phyloP scores from a whole-genome alignment of 83 land plant species.

The Picea engelmannii region DNA sequence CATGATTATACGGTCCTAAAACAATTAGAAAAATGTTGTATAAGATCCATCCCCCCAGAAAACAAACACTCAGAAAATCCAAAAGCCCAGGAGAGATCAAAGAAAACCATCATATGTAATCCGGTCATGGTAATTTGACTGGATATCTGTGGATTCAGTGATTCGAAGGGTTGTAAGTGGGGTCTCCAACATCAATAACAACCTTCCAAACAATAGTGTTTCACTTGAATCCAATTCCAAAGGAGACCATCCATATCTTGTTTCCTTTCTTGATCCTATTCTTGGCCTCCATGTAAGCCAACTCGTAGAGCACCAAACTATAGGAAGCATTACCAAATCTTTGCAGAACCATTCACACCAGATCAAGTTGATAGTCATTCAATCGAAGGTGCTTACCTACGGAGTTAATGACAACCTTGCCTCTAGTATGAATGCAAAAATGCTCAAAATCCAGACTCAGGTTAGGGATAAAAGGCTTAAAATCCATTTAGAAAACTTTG shows the following conservation, averaged over 20 bases:
- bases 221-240: slow-evolving; percentile 54
- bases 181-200: background rate
- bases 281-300: slow-evolving; percentile 55
- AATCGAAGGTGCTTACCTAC: slow-evolving; percentile 20
- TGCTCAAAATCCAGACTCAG: slow-evolving; percentile 39
- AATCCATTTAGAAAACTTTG: slow-evolving; percentile 12
- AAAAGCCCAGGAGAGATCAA: too few relatives aligned
- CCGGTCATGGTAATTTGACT: background rate
- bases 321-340: slow-evolving; percentile 57
- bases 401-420: slow-evolving; percentile 50
- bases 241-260: slow-evolving; percentile 40
- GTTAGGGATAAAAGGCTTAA: slow-evolving; percentile 44
- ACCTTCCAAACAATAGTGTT: slow-evolving; percentile 36
- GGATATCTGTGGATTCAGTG: slow-evolving; percentile 54
- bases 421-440: slow-evolving; percentile 56
- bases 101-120: too few relatives aligned
- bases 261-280: slow-evolving; percentile 37
- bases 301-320: slow-evolving; percentile 45
- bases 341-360: slow-evolving; percentile 46
- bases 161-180: slow-evolving; percentile 32
- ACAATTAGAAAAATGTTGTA: too few relatives aligned
- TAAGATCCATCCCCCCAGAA: too few relatives aligned
- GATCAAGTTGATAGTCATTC: slow-evolving; percentile 26
- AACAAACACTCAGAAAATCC: too few relatives aligned
- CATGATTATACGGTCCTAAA: too few relatives aligned